These are phyloP conservation scores for Aspergillus felis DNA, from an alignment of 2,329 filamentous ascomycete species.

Conservation along the genomic window DNA sequence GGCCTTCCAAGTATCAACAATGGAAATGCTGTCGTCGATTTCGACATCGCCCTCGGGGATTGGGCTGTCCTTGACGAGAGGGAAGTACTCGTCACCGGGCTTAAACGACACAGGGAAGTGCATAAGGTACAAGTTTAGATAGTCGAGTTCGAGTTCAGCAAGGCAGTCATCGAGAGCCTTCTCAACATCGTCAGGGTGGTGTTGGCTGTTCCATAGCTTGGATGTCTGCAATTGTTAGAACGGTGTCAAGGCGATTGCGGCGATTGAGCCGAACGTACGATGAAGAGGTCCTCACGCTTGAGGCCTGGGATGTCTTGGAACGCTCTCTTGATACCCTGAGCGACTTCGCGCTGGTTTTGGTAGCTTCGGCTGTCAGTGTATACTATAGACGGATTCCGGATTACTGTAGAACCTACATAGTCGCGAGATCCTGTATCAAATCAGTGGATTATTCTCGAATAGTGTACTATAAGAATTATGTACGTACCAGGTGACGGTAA, in stretches of 20 bases:
- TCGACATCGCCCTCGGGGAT: constrained; percentile 36
- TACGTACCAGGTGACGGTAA: constrained; percentile 37
- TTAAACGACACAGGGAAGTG: constrained; percentile 47
- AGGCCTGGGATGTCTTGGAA: constrained; percentile 37
- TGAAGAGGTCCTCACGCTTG: constrained; percentile 41
- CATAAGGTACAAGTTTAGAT: constrained; percentile 48
- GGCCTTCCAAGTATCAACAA: constrained; percentile 44
- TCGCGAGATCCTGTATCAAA: constrained; percentile 32
- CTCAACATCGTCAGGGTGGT: constrained; percentile 50
- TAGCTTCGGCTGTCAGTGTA: constrained; percentile 20
- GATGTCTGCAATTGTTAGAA: constrained; percentile 40
- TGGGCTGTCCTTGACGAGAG: constrained; percentile 36
- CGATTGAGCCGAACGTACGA: constrained; percentile 22
- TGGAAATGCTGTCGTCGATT: constrained; percentile 44
- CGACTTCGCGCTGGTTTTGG: constrained; percentile 38
- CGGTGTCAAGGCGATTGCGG: neutral
- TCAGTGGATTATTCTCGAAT: constrained; percentile 7
- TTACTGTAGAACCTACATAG: constrained; percentile 26
- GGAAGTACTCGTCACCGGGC: constrained; percentile 43
- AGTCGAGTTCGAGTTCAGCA: constrained; percentile 50
- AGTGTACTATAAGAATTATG: neutral
- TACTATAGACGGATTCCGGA: neutral
- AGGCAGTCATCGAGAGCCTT: constrained; percentile 48
- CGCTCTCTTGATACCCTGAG: constrained; percentile 31
- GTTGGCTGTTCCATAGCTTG: constrained; percentile 58